A percentile compares a stretch with the other conserved stretches of the same genome.
phyloP scores from a whole-genome alignment of 1,284 basidiomycete genomes.

The Leucoagaricus sp. region DNA sequence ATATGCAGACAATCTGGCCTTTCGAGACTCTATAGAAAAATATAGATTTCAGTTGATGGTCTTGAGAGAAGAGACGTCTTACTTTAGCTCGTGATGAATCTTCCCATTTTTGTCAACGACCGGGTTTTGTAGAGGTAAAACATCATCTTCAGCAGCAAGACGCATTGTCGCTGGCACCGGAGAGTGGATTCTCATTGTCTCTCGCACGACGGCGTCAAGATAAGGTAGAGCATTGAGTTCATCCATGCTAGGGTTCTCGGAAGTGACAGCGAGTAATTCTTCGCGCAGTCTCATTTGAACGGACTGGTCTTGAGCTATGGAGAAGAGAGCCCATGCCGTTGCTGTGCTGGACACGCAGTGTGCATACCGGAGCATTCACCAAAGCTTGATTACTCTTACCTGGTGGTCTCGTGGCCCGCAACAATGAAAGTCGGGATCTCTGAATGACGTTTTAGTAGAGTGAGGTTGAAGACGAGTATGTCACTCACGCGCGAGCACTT shows the following conservation, averaged over 20 bases:
- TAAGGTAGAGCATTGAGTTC: constrained; percentile 59
- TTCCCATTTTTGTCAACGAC: constrained; percentile 43
- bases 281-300: constrained; percentile 69
- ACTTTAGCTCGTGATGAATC: constrained; percentile 36
- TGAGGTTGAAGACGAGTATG: not conserved
- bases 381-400: constrained; percentile 31
- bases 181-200: constrained; percentile 65
- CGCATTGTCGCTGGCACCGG: constrained; percentile 62
- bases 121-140: constrained; percentile 54
- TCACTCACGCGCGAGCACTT: constrained; percentile 69
- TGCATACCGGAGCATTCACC: not conserved
- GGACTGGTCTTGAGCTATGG: constrained; percentile 53
- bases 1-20: constrained; percentile 48
- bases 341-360: constrained; percentile 41
- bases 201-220: constrained; percentile 67
- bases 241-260: constrained; percentile 61
- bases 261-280: constrained; percentile 55
- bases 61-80: constrained; percentile 8
- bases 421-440: constrained; percentile 53
- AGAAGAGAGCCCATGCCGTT: constrained; percentile 64
- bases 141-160: constrained; percentile 50
- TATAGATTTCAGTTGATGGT: too few relatives aligned
- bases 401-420: constrained; percentile 81
- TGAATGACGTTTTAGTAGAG: not conserved
- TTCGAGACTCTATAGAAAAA: constrained; percentile 31